phyloP scores from a whole-genome alignment of 2,329 filamentous ascomycete species.

The Neopestalotiopsis sp. region DNA sequence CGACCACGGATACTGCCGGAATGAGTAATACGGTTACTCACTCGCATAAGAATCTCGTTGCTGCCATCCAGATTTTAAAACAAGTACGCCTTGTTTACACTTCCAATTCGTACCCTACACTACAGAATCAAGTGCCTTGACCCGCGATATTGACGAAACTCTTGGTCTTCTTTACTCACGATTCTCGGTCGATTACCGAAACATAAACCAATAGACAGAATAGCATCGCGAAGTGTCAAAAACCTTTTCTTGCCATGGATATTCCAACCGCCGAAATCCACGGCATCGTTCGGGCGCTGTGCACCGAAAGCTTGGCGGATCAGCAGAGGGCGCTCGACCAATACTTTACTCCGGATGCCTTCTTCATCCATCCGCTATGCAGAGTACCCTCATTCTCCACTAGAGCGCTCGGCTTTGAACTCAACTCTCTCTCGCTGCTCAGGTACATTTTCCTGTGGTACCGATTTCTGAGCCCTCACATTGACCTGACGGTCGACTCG shows the following conservation, averaged over 20 bases:
- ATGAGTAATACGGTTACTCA: too few relatives aligned
- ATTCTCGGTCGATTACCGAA: too few relatives aligned
- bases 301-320: constrained; percentile 67
- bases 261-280: constrained; percentile 62
- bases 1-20: too few relatives aligned
- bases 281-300: constrained; percentile 70
- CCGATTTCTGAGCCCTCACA: constrained; percentile 78
- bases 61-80: too few relatives aligned
- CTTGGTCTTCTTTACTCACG: not conserved
- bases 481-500: constrained; percentile 70
- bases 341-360: constrained; percentile 77
- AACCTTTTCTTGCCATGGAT: constrained; percentile 20
- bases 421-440: constrained; percentile 72
- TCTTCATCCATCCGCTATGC: constrained; percentile 81
- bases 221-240: not conserved
- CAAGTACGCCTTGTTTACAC: too few relatives aligned
- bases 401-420: constrained; percentile 39
- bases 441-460: constrained; percentile 81
- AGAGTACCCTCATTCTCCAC: constrained; percentile 63
- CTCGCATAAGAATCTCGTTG: too few relatives aligned
- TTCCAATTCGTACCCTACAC: too few relatives aligned
- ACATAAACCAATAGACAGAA: too few relatives aligned
- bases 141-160: too few relatives aligned
- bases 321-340: constrained; percentile 69
- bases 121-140: too few relatives aligned